Conservation (phyloP, 2,329 filamentous ascomycete species). For the Calonectria henricotiae region DNA sequence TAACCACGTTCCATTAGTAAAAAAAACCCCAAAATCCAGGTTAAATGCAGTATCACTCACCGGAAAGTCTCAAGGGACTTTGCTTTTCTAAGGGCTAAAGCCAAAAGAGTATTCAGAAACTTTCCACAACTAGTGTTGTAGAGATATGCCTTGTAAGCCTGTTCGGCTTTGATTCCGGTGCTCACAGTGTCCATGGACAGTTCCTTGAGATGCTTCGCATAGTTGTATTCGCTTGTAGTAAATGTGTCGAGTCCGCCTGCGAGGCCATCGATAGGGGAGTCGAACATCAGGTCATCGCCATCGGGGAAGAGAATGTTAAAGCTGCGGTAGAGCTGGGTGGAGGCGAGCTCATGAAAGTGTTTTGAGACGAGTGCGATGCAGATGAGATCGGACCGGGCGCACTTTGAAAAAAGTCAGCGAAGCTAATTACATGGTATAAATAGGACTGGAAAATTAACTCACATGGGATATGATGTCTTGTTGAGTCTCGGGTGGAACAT, state of each 20-base stretch:
- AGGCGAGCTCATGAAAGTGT: slow-evolving; percentile 72
- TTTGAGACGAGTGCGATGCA: slow-evolving; percentile 73
- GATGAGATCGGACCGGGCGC: slow-evolving; percentile 69
- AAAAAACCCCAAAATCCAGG: not conserved
- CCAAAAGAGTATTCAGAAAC: slow-evolving; percentile 75
- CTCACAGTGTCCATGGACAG: slow-evolving; percentile 72
- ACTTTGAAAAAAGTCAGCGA: slow-evolving; percentile 58
- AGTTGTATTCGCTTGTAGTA: slow-evolving; percentile 76
- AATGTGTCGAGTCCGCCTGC: slow-evolving; percentile 75
- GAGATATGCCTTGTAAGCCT: slow-evolving; percentile 69
- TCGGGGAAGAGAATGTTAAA: slow-evolving; percentile 76
- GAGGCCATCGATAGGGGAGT: slow-evolving; percentile 71
- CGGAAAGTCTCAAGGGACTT: slow-evolving; percentile 71
- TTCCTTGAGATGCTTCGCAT: slow-evolving; percentile 72
- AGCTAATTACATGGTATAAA: not conserved
- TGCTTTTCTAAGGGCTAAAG: slow-evolving; percentile 71
- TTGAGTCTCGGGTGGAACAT: slow-evolving; percentile 66
- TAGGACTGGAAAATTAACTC: slow-evolving; percentile 39
- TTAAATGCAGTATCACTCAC: slow-evolving; percentile 58
- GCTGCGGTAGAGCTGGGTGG: slow-evolving; percentile 72
- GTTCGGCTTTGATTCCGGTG: slow-evolving; percentile 69
- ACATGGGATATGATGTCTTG: slow-evolving; percentile 66
- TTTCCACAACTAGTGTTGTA: slow-evolving; percentile 73
- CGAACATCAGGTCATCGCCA: slow-evolving; percentile 69
- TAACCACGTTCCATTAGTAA: slow-evolving; percentile 51